Conservation (phyloP, 2,329 filamentous ascomycete species). For the Cytospora paraplurivora region DNA sequence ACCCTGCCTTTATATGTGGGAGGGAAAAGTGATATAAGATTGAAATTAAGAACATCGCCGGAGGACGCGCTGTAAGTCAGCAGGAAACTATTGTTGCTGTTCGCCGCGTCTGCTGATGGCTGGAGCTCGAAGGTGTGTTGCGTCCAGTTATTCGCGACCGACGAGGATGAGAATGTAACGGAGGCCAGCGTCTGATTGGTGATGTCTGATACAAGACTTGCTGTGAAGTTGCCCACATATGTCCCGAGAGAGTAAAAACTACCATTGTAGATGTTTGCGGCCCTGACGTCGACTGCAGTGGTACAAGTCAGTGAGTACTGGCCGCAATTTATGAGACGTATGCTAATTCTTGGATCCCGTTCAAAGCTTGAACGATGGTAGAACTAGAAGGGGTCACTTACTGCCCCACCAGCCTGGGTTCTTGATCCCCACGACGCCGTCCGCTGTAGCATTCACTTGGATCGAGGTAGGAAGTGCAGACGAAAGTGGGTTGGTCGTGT, state of each 20-base stretch:
- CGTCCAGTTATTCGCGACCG: constrained; percentile 48
- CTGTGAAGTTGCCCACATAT: constrained; percentile 51
- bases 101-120: constrained; percentile 50
- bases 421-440: constrained; percentile 18
- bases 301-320: neutral
- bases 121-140: constrained; percentile 52
- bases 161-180: constrained; percentile 49
- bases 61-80: constrained; percentile 25
- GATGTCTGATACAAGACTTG: constrained; percentile 48
- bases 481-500: constrained; percentile 51
- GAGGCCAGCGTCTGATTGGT: constrained; percentile 49
- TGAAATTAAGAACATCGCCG: constrained; percentile 23
- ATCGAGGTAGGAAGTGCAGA: constrained; percentile 55
- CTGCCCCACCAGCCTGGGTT: constrained; percentile 29
- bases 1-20: constrained; percentile 47
- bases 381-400: neutral
- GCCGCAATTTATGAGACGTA: neutral
- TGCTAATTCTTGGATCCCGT: neutral
- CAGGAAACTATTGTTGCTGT: constrained; percentile 25
- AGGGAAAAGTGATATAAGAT: constrained; percentile 27
- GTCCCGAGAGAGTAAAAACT: constrained; percentile 57
- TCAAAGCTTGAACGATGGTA: neutral
- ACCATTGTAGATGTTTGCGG: constrained; percentile 44
- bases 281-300: constrained; percentile 21
- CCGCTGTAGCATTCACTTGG: constrained; percentile 39